Evolutionary conservation across 179 eudicot genomes (phyloP).

Genomic region (Pouteria campechiana): DNA sequence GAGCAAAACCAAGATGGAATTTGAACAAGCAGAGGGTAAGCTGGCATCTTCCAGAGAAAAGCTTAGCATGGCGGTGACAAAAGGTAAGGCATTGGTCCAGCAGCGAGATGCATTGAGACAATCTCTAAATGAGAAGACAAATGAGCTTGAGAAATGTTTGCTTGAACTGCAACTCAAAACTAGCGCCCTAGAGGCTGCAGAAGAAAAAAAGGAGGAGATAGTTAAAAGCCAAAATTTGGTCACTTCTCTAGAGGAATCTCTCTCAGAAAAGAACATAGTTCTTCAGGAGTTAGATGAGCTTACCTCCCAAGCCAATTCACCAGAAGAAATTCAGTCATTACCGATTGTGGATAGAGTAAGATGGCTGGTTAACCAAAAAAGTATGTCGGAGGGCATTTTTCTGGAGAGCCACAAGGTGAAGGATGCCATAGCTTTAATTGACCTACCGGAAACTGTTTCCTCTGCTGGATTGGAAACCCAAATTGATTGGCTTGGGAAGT

Average conservation of each 20-base stretch:
- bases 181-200: constrained; percentile 62
- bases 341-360: constrained; percentile 51
- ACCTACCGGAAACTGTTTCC: constrained; percentile 49
- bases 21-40: constrained; percentile 76
- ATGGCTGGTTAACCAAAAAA: constrained; percentile 66
- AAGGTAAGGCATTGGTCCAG: constrained; percentile 95
- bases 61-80: constrained; percentile 94
- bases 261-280: constrained; percentile 41
- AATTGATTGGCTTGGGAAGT: constrained; percentile 57
- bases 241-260: constrained; percentile 55
- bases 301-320: constrained; percentile 27
- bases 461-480: constrained; percentile 53
- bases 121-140: constrained; percentile 58
- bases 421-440: constrained; percentile 42
- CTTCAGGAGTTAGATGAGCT: constrained; percentile 54
- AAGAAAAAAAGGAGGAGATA: constrained; percentile 47
- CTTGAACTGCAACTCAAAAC: constrained; percentile 60
- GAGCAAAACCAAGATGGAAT: constrained; percentile 53
- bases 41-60: constrained; percentile 84
- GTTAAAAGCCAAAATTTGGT: constrained; percentile 39
- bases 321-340: constrained; percentile 29
- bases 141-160: constrained; percentile 55
- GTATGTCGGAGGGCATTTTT: constrained; percentile 37
- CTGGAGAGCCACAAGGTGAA: constrained; percentile 37
- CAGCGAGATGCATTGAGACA: constrained; percentile 85